These are phyloP conservation scores for Zygosaccharomyces siamensis DNA, from an alignment of 805 yeast genomes.

Conservation along the genomic window DNA sequence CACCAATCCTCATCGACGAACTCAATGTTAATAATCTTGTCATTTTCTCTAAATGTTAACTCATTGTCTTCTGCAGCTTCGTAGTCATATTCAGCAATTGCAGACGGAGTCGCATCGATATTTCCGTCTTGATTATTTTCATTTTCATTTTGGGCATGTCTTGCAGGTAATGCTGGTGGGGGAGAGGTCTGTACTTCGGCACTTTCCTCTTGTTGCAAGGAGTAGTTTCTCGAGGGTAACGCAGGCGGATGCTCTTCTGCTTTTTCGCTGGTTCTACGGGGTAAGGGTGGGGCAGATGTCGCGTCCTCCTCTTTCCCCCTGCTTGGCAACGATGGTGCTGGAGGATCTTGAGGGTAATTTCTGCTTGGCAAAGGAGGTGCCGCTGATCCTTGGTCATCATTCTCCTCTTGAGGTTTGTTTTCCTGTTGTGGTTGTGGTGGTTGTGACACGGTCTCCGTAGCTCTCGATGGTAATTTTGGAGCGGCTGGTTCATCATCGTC, in stretches of 20 bases:
- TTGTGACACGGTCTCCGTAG: slow-evolving; percentile 5
- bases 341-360: slow-evolving; percentile 26
- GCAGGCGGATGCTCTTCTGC: slow-evolving; percentile 27
- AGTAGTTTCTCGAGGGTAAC: slow-evolving; percentile 23
- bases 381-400: slow-evolving; percentile 24
- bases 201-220: slow-evolving; percentile 4
- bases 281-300: slow-evolving; percentile 18
- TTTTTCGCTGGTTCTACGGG: slow-evolving; percentile 12
- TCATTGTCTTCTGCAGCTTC: slow-evolving; percentile 94
- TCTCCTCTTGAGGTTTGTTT: slow-evolving; percentile 6
- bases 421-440: slow-evolving; percentile 2
- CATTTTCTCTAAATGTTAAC: slow-evolving; percentile 79
- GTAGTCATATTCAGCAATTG: slow-evolving; percentile 82
- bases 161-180: slow-evolving; percentile 20
- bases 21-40: slow-evolving; percentile 72
- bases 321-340: slow-evolving; percentile 11
- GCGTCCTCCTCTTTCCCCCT: slow-evolving; percentile 12
- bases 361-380: slow-evolving; percentile 28
- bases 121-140: background rate
- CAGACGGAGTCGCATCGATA: slow-evolving; percentile 37
- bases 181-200: background rate
- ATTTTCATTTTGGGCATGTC: slow-evolving; percentile 9
- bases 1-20: slow-evolving; percentile 97
- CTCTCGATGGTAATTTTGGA: slow-evolving; percentile 17
- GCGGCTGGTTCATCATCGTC: slow-evolving; percentile 24